These are phyloP conservation scores for Rhinocladiella similis DNA, from an alignment of 2,329 filamentous ascomycete species.

Conservation along the genomic window DNA sequence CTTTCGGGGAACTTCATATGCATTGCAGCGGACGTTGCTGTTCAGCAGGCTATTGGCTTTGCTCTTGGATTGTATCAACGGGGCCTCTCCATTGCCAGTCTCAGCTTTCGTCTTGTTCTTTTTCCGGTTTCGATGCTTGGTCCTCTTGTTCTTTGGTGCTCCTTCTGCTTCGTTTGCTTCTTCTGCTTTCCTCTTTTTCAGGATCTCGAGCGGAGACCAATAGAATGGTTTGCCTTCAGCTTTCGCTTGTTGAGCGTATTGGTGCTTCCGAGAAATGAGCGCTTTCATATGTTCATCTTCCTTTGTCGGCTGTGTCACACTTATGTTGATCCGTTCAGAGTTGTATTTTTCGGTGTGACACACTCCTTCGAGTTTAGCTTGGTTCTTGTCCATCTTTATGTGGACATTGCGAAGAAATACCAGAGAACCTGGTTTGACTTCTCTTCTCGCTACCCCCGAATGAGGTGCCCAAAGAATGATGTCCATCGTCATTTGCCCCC, in stretches of 20 bases:
- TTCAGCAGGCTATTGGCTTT: constrained; percentile 3
- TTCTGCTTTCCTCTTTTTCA: constrained; percentile 29
- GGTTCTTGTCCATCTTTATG: constrained; percentile 58
- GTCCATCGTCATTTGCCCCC: constrained; percentile 69
- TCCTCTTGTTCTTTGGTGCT: constrained; percentile 29
- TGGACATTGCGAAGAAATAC: constrained; percentile 70
- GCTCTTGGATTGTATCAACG: not conserved
- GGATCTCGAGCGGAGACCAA: constrained; percentile 17
- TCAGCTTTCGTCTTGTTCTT: constrained; percentile 18
- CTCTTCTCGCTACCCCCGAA: constrained; percentile 55
- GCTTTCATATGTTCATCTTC: constrained; percentile 53
- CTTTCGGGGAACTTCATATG: constrained; percentile 42
- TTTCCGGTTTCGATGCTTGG: constrained; percentile 24
- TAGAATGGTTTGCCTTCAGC: constrained; percentile 32
- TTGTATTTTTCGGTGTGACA: constrained; percentile 62
- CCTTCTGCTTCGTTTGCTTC: constrained; percentile 29
- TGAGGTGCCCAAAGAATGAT: constrained; percentile 72
- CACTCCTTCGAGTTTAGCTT: constrained; percentile 66
- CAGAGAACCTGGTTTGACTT: constrained; percentile 62
- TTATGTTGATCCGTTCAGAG: constrained; percentile 60
- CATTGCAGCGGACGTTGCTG: constrained; percentile 48
- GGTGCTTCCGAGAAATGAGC: constrained; percentile 62
- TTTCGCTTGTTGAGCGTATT: constrained; percentile 51
- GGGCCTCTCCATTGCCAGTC: not conserved
- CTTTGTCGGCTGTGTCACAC: constrained; percentile 45